phyloP scores from a whole-genome alignment of 2,329 filamentous ascomycete species.

The Neofusicoccum cordaticola region DNA sequence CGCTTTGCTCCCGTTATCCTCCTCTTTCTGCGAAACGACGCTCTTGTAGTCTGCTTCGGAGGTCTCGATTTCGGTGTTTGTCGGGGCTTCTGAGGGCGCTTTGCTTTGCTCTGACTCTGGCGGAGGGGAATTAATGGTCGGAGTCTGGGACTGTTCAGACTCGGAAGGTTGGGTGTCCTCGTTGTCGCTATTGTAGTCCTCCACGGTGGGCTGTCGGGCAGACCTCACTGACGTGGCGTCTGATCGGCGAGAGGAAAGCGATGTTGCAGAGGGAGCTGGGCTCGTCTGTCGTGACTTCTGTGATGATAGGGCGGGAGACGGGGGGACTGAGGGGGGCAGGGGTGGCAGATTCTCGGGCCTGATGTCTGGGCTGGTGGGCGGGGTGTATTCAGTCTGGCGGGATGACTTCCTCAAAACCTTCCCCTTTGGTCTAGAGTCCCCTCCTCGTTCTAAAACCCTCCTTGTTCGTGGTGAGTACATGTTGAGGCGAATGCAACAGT shows the following conservation, averaged over 20 bases:
- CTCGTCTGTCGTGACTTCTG: slow-evolving; percentile 12
- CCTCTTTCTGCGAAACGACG: neutral
- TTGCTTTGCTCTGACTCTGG: neutral
- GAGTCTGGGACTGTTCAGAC: neutral
- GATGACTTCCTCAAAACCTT: slow-evolving; percentile 10
- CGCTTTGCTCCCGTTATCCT: neutral
- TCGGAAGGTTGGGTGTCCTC: slow-evolving; percentile 3
- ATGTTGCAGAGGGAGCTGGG: neutral
- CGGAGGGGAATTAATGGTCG: neutral
- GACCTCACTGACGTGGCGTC: slow-evolving; percentile 15
- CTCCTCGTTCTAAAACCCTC: slow-evolving; percentile 12
- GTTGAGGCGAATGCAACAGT: neutral
- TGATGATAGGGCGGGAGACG: slow-evolving; percentile 10
- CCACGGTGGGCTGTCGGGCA: slow-evolving; percentile 12
- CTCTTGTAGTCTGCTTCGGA: neutral
- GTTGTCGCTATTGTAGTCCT: slow-evolving; percentile 14
- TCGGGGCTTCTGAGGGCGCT: neutral
- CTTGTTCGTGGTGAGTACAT: slow-evolving; percentile 16
- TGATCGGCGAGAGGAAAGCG: neutral
- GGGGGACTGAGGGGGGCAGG: slow-evolving; percentile 1
- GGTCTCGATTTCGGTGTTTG: neutral
- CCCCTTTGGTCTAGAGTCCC: slow-evolving; percentile 11
- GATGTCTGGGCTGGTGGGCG: slow-evolving; percentile 13
- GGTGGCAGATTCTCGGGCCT: slow-evolving; percentile 13
- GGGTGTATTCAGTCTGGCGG: slow-evolving; percentile 13